Evolutionary conservation across 2,329 filamentous ascomycete genomes (phyloP), one percentile per base, ranked within the genome.

Genomic region (Paraphaeosphaeria sporulosa): DNA sequence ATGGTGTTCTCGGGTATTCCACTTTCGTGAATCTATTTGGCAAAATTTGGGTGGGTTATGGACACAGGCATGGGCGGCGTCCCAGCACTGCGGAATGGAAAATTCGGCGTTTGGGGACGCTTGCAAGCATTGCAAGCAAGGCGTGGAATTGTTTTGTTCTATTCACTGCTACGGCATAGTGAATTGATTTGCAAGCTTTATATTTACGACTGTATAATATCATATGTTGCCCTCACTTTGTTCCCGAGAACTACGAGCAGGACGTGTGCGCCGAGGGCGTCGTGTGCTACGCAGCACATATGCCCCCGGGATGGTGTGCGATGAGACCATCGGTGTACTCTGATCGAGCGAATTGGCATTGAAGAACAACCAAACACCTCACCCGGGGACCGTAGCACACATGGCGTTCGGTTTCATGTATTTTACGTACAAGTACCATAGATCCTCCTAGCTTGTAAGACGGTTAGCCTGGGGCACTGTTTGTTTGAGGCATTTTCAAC

Each of bases 291-390:
- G 17, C 44, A 46, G 50, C 42, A 13, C 51, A 53, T 43, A 27
- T n/a, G 42, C 58, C 25, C 42, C 25, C n/a, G 54, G 58, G 30
- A 68, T 68, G 64, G 66, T 64, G 66, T 63, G 53, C 57, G 64
- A 68, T 65, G 42, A 44, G 44, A 47, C 57, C 63, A 67, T 67
- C 53, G 49, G 46, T 59, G 57, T 59, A 51, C 49, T 43, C 34
- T 55, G 50, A 15, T 57, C 48, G 52, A 58, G 55, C 58, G 53
- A 44, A 40, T 40, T 17, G 38, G 17, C 38, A 15, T 17, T 19
- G 17, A 2, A 40, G 5, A n/a, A 2, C 30, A 9, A 9, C 21
- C 43, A 46, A 12, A 27, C 13, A 3, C 23, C 17, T 13, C 44
- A 2, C 15, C 10, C 44, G 44, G 44, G 4, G 44, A 47, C 15